Evolutionary conservation across 2,329 filamentous ascomycete genomes (phyloP), one percentile per base, ranked within the genome.

Genomic region (Huntiella abstrusa): DNA sequence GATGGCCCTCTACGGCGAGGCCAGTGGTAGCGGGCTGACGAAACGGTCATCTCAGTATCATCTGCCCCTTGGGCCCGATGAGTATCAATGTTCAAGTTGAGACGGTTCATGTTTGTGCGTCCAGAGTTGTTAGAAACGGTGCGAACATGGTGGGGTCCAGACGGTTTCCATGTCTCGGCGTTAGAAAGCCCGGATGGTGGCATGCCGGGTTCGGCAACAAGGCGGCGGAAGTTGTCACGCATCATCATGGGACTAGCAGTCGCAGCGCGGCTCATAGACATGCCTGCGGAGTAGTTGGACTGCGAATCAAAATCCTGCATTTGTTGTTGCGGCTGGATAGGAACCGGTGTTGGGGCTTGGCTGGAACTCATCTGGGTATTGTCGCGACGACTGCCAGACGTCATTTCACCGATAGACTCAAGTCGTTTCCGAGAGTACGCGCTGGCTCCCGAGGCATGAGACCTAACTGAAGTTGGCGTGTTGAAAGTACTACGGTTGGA

Each of bases 81-180:
- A 1, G 48, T 50, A 15, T 50, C 48, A 12, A 50, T 50, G 43
- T 80, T 75, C 17, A 95, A 65, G 13, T 68, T 33, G 5, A 45
- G 33, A 0, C 7, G 41, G 37, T 47, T 50, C 51, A 88, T 93
- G 16, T 84, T 75, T 54, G 81, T 81, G 12, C 81, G 75, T 6
- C 84, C 85, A 8, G 79, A 77, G 52, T 81, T 83, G 22, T 81
- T 75, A 5, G 85, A 85, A 10, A 79, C 77, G 52, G 81, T 82
- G 22, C 80, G 71, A 28, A 69, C 72, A 37, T 66, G 65, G 15
- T 71, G 65, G 46, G 78, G 71, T 28, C 63, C 56, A 61, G 80
- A 75, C 42, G 77, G 46, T 72, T 72, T 43, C 74, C 80, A 16
- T 70, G 74, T 6, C 5, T 43, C 10, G 4, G 5, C 4, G 22